These are phyloP conservation scores for Elsinoe fawcettii DNA, from an alignment of 2,329 filamentous ascomycete genomes.

Conservation along the genomic window DNA sequence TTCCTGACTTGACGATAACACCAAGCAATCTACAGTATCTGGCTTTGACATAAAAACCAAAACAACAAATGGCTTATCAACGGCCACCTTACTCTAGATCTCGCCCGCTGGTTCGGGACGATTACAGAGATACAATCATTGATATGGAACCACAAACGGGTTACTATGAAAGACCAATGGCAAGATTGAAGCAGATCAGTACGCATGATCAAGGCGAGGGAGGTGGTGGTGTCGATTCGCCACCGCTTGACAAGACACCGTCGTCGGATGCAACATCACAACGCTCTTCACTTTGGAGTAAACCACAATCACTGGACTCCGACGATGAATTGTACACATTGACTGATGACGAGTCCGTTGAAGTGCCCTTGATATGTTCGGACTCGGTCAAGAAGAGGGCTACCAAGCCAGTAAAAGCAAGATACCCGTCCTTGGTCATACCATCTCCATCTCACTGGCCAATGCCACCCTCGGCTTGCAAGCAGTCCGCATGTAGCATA, in stretches of 20 bases:
- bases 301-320: slow-evolving; percentile 58
- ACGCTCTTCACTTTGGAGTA: slow-evolving; percentile 45
- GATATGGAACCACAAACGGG: slow-evolving; percentile 11
- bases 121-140: slow-evolving; percentile 11
- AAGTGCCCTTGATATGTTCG: slow-evolving; percentile 45
- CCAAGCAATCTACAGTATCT: background rate
- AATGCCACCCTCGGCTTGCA: slow-evolving; percentile 44
- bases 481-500: slow-evolving; percentile 36
- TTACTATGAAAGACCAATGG: slow-evolving; percentile 8
- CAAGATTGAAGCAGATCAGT: slow-evolving; percentile 5
- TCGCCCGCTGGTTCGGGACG: slow-evolving; percentile 4
- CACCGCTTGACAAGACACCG: slow-evolving; percentile 44
- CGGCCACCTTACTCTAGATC: background rate
- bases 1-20: slow-evolving; percentile 3
- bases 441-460: slow-evolving; percentile 52
- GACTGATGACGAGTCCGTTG: slow-evolving; percentile 66
- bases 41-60: background rate
- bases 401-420: slow-evolving; percentile 29
- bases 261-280: slow-evolving; percentile 40
- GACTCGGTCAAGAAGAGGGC: slow-evolving; percentile 42
- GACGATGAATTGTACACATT: slow-evolving; percentile 86
- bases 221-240: background rate
- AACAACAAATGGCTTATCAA: slow-evolving; percentile 3
- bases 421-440: slow-evolving; percentile 53
- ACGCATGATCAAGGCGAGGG: background rate